phyloP scores from a whole-genome alignment of 2,329 filamentous ascomycete species.

The Hypoxylon sp. region DNA sequence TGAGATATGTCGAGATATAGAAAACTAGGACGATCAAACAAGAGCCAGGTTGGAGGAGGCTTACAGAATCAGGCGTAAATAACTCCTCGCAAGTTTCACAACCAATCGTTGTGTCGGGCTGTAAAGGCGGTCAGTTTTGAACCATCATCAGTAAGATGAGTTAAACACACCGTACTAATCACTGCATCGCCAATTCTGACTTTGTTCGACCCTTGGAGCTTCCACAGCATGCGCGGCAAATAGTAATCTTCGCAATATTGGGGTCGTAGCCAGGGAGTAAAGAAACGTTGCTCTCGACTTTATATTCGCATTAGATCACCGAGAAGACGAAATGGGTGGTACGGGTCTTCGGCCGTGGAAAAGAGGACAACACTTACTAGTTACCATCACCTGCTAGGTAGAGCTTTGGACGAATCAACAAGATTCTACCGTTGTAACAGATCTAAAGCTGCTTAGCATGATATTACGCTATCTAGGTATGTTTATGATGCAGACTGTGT shows the following conservation, averaged over 20 bases:
- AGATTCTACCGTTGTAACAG: slow-evolving; percentile 73
- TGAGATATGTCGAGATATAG: not conserved
- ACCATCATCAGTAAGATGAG: not conserved
- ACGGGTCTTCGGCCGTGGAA: not conserved
- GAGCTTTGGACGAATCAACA: slow-evolving; percentile 79
- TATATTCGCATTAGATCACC: not conserved
- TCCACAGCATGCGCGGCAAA: slow-evolving; percentile 69
- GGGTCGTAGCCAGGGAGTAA: slow-evolving; percentile 72
- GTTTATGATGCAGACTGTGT: not conserved
- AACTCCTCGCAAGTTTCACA: slow-evolving; percentile 78
- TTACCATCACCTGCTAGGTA: slow-evolving; percentile 79
- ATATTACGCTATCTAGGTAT: not conserved
- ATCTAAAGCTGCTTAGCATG: not conserved
- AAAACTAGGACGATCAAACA: not conserved
- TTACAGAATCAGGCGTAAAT: slow-evolving; percentile 63
- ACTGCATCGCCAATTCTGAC: slow-evolving; percentile 78
- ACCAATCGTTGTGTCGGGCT: slow-evolving; percentile 63
- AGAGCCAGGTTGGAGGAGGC: not conserved
- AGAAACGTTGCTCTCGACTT: slow-evolving; percentile 56
- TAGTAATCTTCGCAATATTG: slow-evolving; percentile 73
- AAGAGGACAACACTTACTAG: slow-evolving; percentile 1
- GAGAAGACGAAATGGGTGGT: not conserved
- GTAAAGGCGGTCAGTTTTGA: not conserved
- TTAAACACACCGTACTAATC: slow-evolving; percentile 56
- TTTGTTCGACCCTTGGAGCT: slow-evolving; percentile 59